Percentiles rank a stretch among this genome's conserved stretches.
phyloP scores from a whole-genome alignment of 257 asterid species.

The Solanum pinnatisectum region DNA sequence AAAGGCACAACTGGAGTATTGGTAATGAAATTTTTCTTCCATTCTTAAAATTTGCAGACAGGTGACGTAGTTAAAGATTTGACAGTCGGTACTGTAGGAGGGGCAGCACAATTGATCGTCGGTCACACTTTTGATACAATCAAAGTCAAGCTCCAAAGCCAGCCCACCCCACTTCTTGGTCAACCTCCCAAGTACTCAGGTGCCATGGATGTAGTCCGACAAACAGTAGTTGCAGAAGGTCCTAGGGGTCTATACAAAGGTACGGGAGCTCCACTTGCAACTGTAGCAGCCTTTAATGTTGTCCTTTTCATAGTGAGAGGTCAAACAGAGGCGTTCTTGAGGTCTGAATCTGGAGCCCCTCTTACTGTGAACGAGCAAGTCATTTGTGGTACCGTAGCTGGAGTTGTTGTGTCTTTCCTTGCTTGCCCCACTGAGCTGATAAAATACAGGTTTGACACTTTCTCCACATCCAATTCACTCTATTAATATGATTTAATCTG shows the following conservation, averaged over 20 bases:
- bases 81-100: constrained; percentile 67
- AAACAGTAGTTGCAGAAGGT: constrained; percentile 87
- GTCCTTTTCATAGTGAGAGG: constrained; percentile 73
- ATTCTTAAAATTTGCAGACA: not conserved
- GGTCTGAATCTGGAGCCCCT: constrained; percentile 61
- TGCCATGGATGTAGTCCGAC: constrained; percentile 79
- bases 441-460: constrained; percentile 47
- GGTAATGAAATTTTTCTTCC: too few species aligned
- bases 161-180: constrained; percentile 76
- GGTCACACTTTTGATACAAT: constrained; percentile 97
- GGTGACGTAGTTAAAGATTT: constrained; percentile 59
- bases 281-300: constrained; percentile 82
- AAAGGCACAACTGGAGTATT: too few species aligned
- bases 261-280: constrained; percentile 91
- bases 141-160: constrained; percentile 95
- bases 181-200: constrained; percentile 66
- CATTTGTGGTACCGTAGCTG: constrained; percentile 83
- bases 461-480: too few species aligned
- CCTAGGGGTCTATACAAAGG: constrained; percentile 82
- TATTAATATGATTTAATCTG: too few species aligned
- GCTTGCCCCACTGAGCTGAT: constrained; percentile 72
- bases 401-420: constrained; percentile 64
- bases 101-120: constrained; percentile 69
- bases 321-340: constrained; percentile 62
- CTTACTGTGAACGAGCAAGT: constrained; percentile 63